Conservation (phyloP, 2,329 filamentous ascomycete genomes). For the Diatrype stigma region DNA sequence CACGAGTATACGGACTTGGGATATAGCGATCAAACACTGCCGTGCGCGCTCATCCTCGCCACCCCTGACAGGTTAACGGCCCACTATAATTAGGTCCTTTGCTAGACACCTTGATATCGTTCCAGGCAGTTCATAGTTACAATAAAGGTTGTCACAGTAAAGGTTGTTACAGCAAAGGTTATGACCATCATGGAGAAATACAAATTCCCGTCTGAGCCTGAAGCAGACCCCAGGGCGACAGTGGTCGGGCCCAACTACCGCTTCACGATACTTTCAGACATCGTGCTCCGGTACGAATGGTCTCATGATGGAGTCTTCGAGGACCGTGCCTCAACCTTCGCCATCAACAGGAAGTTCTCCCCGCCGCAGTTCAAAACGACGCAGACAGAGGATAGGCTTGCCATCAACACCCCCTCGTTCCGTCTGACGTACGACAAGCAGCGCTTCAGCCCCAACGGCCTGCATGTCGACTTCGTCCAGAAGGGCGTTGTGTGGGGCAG, state of each 20-base stretch:
- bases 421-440: slow-evolving; percentile 57
- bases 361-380: slow-evolving; percentile 44
- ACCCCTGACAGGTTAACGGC: too few relatives aligned
- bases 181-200: slow-evolving; percentile 30
- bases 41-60: too few relatives aligned
- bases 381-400: slow-evolving; percentile 41
- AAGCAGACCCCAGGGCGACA: slow-evolving; percentile 40
- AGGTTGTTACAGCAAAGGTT: too few relatives aligned
- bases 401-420: slow-evolving; percentile 52
- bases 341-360: slow-evolving; percentile 48
- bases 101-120: too few relatives aligned
- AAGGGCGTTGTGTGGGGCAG: slow-evolving; percentile 35
- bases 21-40: too few relatives aligned
- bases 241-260: slow-evolving; percentile 48
- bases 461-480: slow-evolving; percentile 41
- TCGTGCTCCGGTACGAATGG: slow-evolving; percentile 59
- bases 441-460: slow-evolving; percentile 46
- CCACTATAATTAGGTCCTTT: too few relatives aligned
- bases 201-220: slow-evolving; percentile 38
- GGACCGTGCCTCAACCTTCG: slow-evolving; percentile 58
- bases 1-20: too few relatives aligned
- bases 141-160: too few relatives aligned
- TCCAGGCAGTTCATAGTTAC: too few relatives aligned
- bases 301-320: slow-evolving; percentile 56
- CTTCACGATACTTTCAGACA: slow-evolving; percentile 55